Conservation (phyloP, 805 yeast genomes). For the Ogataea pini region DNA sequence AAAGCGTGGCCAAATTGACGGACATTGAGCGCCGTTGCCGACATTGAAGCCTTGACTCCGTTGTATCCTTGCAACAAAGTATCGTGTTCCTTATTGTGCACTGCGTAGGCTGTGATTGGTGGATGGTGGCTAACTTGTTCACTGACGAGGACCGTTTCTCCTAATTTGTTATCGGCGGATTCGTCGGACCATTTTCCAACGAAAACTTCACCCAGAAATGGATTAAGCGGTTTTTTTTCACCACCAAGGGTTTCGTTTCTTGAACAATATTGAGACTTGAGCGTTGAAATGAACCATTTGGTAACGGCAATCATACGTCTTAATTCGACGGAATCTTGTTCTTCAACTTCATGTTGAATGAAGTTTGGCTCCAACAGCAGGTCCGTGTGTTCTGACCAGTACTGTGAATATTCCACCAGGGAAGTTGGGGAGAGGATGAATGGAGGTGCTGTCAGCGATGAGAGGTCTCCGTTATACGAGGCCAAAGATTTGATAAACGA, state of each 20-base stretch:
- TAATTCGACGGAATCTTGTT: conserved; percentile 52
- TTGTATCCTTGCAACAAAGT: conserved; percentile 84
- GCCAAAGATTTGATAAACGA: conserved; percentile 88
- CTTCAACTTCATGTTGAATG: conserved; percentile 40
- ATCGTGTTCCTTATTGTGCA: conserved; percentile 69
- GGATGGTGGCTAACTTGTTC: conserved; percentile 99
- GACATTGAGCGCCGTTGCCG: conserved; percentile 74
- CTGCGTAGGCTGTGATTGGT: conserved; percentile 91
- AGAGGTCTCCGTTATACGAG: conserved; percentile 89
- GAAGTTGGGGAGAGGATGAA: conserved; percentile 91
- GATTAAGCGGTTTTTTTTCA: conserved; percentile 96
- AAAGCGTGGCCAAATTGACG: conserved; percentile 93
- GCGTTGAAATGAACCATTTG: conserved; percentile 87
- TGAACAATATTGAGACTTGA: conserved; percentile 91
- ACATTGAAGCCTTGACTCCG: conserved; percentile 81
- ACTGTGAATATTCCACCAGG: conserved; percentile 86
- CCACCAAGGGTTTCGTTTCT: conserved; percentile 91
- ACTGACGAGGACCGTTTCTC: conserved; percentile 75
- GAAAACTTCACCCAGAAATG: conserved; percentile 92
- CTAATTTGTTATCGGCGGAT: conserved; percentile 49
- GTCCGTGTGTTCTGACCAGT: conserved; percentile 94
- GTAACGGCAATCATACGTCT: conserved; percentile 80
- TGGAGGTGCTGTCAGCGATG: conserved; percentile 95
- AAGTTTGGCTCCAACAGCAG: conserved; percentile 72
- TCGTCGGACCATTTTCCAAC: conserved; percentile 82